These are phyloP conservation scores for Alternaria postmessia DNA, from an alignment of 2,329 filamentous ascomycete species.

Conservation along the genomic window DNA sequence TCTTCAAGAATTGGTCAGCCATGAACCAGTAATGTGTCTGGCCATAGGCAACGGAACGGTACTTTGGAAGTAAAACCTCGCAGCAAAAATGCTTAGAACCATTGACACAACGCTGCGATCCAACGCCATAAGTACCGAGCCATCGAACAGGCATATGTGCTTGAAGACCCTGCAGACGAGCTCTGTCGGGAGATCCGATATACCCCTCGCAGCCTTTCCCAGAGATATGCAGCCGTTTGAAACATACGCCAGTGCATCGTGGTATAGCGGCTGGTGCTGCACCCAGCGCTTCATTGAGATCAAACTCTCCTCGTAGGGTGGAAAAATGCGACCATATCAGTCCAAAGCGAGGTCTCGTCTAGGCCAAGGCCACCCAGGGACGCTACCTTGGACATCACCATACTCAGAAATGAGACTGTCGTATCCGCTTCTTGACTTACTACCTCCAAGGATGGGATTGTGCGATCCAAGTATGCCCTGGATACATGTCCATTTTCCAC, in stretches of 20 bases:
- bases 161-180: background rate
- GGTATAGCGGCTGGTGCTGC: background rate
- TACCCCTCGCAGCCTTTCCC: background rate
- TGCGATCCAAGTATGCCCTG: background rate
- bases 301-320: background rate
- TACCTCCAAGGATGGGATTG: background rate
- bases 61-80: no score
- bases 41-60: no score
- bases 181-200: background rate
- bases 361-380: background rate
- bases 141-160: background rate
- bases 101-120: no score
- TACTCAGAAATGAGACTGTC: background rate
- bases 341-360: background rate
- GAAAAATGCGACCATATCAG: background rate
- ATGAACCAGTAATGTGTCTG: no score
- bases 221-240: rapidly evolving
- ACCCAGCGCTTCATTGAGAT: background rate
- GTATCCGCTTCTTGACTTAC: background rate
- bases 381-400: background rate
- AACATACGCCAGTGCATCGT: background rate
- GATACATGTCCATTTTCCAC: background rate
- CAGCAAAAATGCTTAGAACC: no score
- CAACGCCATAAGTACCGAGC: background rate
- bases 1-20: no score